Evolutionary conservation across 1,284 basidiomycete genomes (phyloP).

Genomic region (Melanopsichium pennsylvanicum): DNA sequence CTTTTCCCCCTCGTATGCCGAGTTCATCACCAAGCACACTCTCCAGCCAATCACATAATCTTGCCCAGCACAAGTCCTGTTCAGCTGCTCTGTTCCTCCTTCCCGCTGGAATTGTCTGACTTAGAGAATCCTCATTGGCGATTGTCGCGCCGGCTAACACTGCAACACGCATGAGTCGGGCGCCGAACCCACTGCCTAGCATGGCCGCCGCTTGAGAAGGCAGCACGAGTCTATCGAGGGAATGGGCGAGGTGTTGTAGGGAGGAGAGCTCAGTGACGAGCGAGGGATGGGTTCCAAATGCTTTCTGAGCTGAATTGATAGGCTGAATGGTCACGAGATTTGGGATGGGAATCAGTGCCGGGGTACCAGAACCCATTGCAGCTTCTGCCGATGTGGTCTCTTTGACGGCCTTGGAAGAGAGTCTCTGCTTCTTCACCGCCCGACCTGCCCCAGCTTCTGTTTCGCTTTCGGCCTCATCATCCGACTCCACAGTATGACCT

Average conservation of each 20-base stretch:
- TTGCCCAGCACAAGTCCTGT: constrained; percentile 41
- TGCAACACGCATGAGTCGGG: constrained; percentile 40
- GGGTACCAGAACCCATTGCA: neutral
- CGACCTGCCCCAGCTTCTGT: neutral
- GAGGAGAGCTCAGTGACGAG: constrained; percentile 49
- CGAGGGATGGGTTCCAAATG: constrained; percentile 30
- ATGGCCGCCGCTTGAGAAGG: constrained; percentile 49
- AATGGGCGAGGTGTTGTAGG: constrained; percentile 42
- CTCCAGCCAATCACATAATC: constrained; percentile 45
- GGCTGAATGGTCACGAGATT: constrained; percentile 47
- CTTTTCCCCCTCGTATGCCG: constrained; percentile 9
- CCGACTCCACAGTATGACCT: constrained; percentile 30
- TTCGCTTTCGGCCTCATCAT: constrained; percentile 21
- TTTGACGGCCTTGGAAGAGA: constrained; percentile 16
- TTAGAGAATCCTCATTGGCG: constrained; percentile 44
- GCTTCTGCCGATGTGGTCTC: constrained; percentile 8
- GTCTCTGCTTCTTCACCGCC: constrained; percentile 17
- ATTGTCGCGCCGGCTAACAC: constrained; percentile 39
- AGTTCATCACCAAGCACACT: constrained; percentile 46
- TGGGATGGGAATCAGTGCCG: constrained; percentile 22
- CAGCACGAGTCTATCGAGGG: constrained; percentile 39
- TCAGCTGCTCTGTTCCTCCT: constrained; percentile 21
- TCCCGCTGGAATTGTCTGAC: constrained; percentile 25
- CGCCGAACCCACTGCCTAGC: constrained; percentile 33
- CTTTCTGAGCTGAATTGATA: constrained; percentile 32